Base-by-base conservation (phyloP, 306 rosid genomes). In the Vachellia pachyceras region DNA sequence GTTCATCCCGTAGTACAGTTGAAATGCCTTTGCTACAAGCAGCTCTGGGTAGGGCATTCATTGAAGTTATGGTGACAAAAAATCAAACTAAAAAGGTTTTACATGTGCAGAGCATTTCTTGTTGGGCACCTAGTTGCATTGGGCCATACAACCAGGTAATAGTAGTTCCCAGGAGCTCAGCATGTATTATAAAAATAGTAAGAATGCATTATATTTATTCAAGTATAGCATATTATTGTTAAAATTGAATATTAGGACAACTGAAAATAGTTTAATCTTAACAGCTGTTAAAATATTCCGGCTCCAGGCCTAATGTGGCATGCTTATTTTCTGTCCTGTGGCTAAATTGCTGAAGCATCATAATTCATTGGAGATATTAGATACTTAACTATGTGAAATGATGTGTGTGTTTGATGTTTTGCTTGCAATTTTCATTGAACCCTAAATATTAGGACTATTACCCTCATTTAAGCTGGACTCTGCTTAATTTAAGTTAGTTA, bases 51-150 rank as follows among this genome's bases (percentile, higher is more conserved):
- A 83, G 81, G 44, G 97, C 94, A 23, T 93, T 90, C 73, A 42
- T 95, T 44, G 99, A 95, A 87, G 95, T 95, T 87, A 83, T 93
- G 58, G 97, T 89, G 85, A 85, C 97, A 70, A 88, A 84, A 77
- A 88, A 88, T 84, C 89, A 83, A 70, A 80, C 86, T 46, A 93
- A 95, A 88, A 93, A 79, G 84, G 99, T 95, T 88, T 93, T 95
- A 75, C 99, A 95, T 80, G 99, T 95, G 65, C 99, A 95, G 72
- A 93, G 99, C 81, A 91, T 95, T 71, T 95, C 99, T 41, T 82
- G 88, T 60, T 95, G 99, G 99, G 99, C 99, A 47, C 99, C 99
- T 77, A 95, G 99, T 91, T 91, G 97, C 90, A 95, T 95, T 87
- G 99, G 99, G 84, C 99, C 99, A 49, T 95, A 95, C 89, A 95